A percentile compares a stretch with the other conserved stretches of the same genome.
Conservation (phyloP, 257 asterid species). For the Solanum boliviense region DNA sequence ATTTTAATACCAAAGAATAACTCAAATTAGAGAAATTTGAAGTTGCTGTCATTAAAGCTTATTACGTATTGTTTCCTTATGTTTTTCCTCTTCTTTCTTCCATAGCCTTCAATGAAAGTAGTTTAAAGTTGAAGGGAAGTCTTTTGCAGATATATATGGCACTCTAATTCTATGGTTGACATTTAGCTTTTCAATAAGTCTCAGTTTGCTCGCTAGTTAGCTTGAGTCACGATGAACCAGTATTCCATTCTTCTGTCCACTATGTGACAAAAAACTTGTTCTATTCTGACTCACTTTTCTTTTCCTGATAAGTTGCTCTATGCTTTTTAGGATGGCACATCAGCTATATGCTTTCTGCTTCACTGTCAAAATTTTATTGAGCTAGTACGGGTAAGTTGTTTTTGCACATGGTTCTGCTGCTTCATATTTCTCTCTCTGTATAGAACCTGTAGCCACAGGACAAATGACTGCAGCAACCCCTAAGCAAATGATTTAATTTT, state of each 20-base stretch:
- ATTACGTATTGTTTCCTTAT: not conserved
- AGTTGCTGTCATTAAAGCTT: not conserved
- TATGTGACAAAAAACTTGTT: not conserved
- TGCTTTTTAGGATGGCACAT: conserved; percentile 59
- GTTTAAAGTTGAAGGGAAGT: not conserved
- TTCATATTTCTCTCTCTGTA: not conserved
- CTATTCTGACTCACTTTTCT: not conserved
- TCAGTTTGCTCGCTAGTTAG: not conserved
- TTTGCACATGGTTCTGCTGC: conserved; percentile 1
- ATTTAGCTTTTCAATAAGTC: not conserved
- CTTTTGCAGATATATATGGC: not conserved
- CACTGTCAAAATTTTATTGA: conserved; percentile 89
- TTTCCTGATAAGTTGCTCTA: not conserved
- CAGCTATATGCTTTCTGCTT: conserved; percentile 72
- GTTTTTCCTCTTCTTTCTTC: not conserved
- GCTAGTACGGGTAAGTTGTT: conserved; percentile 74
- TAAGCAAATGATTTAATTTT: not conserved
- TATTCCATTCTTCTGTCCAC: not conserved
- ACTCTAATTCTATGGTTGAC: not conserved
- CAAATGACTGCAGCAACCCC: not conserved
- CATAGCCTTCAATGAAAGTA: not conserved
- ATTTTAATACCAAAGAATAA: not conserved
- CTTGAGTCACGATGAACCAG: not conserved
- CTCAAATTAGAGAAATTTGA: not conserved
- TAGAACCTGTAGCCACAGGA: not conserved